Base-by-base conservation (phyloP, 371 early-diverging fungal genomes). In the Mortierella sp. region DNA sequence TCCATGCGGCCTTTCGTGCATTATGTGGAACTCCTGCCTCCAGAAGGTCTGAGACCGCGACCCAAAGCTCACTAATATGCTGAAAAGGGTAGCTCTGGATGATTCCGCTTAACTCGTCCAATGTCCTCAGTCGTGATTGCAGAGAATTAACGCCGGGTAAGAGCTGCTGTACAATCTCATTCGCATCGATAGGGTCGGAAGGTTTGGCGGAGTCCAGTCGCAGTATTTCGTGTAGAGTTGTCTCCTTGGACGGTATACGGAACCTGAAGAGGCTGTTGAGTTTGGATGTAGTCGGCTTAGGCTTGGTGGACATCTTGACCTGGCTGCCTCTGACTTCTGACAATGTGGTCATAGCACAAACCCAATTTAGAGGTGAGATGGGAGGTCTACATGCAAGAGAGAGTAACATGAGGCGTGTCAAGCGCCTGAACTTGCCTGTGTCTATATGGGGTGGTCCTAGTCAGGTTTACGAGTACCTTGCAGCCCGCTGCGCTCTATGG, bases 41-140 rank as follows among this genome's bases (percentile, higher is more conserved):
- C 31, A 89, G 59, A 19, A 88, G 79, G 53, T 88, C 88, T 50
- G 85, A 78, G 10, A 88, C 81, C 8, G 84, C 79, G 37, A 85
- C 80, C 72, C 88, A 88, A 4, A 89, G 82, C 63, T 88, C 88
- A 43, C 85, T 85, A 39, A 83, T 67, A 52, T 88, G 86, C 8
- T 85, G 83, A 45, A 89, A 86, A 16, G 83, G 82, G 59, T 89
- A 90, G 16, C 60, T 80, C 21, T 56, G 62, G 6, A 79, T 66
- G 19, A 77, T 77, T 6, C 29, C 64, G 50, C 61, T 71, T 40
- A 80, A 49, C 48, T 79, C 74, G 10, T 74, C 71, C 34, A 80
- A 53, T 12, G 76, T 67, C 53, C 79, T 65, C 29, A 79, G 58
- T 24, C 77, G 79, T 4, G 79, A 71, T 29, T 74, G 67, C 27